Evolutionary conservation across 2,329 filamentous ascomycete species (phyloP), one percentile per base, ranked within the genome.

Genomic region (Epichloe scottii): DNA sequence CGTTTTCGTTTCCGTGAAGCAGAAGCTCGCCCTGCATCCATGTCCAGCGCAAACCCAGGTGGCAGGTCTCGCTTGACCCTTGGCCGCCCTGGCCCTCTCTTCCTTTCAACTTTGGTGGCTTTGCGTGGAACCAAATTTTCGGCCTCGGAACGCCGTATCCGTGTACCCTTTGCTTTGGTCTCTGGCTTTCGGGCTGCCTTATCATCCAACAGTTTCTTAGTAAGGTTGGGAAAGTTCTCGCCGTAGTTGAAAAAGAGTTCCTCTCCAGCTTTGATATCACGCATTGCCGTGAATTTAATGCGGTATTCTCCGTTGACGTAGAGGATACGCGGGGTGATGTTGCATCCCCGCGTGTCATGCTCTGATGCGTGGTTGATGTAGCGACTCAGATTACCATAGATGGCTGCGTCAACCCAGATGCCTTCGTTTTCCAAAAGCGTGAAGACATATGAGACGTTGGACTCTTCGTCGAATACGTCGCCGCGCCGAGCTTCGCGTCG

Each of bases 201-300:
- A 55, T 65, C 59, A 53, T 69, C 67, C 49, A 69, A 60, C 44
- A 69, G 58, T 56, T 70, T 70, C 62, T 69, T 68, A 5, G 66
- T 80, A 52, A 83, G 63, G 53, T 82, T 81, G 12, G 79, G 78
- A 58, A 84, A 84, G 54, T 82, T 78, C 59, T 82, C 77, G 41
- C 85, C 85, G 58, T 94, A 93, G 61, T 91, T 79, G 65, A 91
- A 94, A 62, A 89, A 85, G 0, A 94, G 69, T 65, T 93, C 87
- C 54, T 89, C 83, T 23, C 87, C 87, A 3, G 77, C 73, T 53
- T 76, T 73, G 60, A 93, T 85, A 40, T 84, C 75, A 2, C 78
- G 72, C 50, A 76, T 71, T 0, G 87, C 85, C 45, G 78, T 81
- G 58, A 93, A 85, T 43, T 82, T 85, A 62, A 93, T 88, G 14